Conservation (phyloP, 139 green algal genomes). For the Mesostigma viride region DNA sequence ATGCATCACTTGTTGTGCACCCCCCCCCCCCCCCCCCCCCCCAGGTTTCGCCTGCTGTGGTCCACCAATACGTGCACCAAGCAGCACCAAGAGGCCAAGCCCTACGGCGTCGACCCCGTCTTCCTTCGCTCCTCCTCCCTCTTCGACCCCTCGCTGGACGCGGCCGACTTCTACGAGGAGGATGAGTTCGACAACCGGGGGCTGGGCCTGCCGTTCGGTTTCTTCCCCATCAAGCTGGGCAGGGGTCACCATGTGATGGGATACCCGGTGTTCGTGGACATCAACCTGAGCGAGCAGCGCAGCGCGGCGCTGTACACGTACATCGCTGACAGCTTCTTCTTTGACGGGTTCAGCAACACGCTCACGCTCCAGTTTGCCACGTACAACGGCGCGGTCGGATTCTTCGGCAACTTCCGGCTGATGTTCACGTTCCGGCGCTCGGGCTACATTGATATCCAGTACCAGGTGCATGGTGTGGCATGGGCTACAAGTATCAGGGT, state of each 20-base stretch:
- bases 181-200: not conserved
- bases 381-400: slow-evolving; percentile 68
- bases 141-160: not conserved
- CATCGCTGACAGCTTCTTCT: slow-evolving; percentile 16
- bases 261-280: slow-evolving; percentile 30
- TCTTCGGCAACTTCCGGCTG: slow-evolving; percentile 56
- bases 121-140: slow-evolving; percentile 10
- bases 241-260: too few species aligned
- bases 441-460: slow-evolving; percentile 41
- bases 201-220: not conserved
- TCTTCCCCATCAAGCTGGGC: not conserved
- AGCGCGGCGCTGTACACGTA: slow-evolving; percentile 4
- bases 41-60: too few species aligned
- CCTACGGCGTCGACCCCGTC: slow-evolving; percentile 13
- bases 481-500: not conserved
- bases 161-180: not conserved
- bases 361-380: slow-evolving; percentile 57
- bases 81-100: too few species aligned
- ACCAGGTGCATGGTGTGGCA: not conserved
- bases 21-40: too few species aligned
- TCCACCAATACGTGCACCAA: too few species aligned
- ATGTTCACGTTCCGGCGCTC: slow-evolving; percentile 52
- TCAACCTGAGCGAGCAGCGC: slow-evolving; percentile 13
- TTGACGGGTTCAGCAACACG: slow-evolving; percentile 42
- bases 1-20: too few species aligned